Evolutionary conservation across 352 stramenopile genomes (phyloP), one percentile per base, ranked within the genome.

Genomic region (Pythium dissotocum): DNA sequence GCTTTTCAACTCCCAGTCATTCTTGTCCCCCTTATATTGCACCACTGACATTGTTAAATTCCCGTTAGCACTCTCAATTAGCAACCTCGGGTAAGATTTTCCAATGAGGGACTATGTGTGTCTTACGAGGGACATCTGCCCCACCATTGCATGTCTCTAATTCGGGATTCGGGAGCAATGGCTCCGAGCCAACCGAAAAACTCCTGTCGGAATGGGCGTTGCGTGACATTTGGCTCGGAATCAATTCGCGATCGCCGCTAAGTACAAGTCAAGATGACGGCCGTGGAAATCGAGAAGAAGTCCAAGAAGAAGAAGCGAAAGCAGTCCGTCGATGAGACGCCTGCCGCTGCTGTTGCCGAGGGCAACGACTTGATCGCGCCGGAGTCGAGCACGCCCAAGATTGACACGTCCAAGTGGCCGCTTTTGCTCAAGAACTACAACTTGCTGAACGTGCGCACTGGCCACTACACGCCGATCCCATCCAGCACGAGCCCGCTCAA

Each of bases 351-450:
- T 10, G 35, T 51, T 5, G 35, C 48, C 28, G 67, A 77, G 1
- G 83, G 78, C 56, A 82, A 87, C 28, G 86, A 94, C 70, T 77
- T 94, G 9, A 94, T 96, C 71, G 77, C 77, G n/a, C 88, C 88
- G 0, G 76, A 96, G 71, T 82, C 71, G 49, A 61, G 77, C 55
- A 97, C 91, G 18, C 93, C 96, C 33, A 98, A 97, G 65, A 69
- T 99, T 54, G 96, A 99, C 79, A 99, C 97, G 61, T 98, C 88
- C 76, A 97, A 98, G 69, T 99, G 98, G 98, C 98, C 98, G 44
- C 84, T 99, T 40, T 80, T 99, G 73, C 93, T 99, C 65, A 99
- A 99, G 87, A 99, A 99, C 82, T 99, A 99, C 81, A 81, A 98
- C 77, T 75, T 98, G 63, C 82, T 99, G 6, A 98, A 99, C 83